phyloP scores from a whole-genome alignment of 1,139 yeast genomes.

The Yarrowia galli region DNA sequence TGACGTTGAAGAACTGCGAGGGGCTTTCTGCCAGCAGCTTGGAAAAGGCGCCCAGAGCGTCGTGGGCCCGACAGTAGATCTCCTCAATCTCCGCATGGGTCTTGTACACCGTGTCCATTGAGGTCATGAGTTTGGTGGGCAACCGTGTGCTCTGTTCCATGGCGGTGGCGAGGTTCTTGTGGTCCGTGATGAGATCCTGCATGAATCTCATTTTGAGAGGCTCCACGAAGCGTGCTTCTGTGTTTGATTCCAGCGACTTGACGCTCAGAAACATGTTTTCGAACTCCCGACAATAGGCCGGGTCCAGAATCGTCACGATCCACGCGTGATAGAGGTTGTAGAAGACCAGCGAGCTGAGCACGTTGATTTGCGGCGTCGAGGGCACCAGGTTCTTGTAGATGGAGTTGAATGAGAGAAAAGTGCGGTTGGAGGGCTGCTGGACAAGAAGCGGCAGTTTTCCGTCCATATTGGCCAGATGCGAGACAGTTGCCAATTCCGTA shows the following conservation, averaged over 20 bases:
- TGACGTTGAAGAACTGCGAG: conserved; percentile 16
- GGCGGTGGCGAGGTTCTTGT: conserved; percentile 39
- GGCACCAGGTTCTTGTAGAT: conserved; percentile 31
- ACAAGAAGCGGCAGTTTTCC: conserved; percentile 30
- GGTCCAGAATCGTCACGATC: conserved; percentile 45
- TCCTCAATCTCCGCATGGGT: conserved; percentile 19
- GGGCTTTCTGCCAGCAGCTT: conserved; percentile 27
- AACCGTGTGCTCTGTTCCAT: conserved; percentile 39
- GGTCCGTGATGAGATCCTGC: conserved; percentile 41
- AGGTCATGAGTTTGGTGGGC: conserved; percentile 41
- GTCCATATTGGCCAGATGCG: conserved; percentile 36
- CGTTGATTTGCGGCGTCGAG: conserved; percentile 4
- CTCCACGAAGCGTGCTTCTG: conserved; percentile 27
- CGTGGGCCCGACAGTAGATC: conserved; percentile 18
- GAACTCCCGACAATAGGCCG: conserved; percentile 39
- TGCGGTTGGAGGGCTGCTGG: conserved; percentile 18
- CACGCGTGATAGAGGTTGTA: conserved; percentile 48
- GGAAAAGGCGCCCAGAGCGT: conserved; percentile 16
- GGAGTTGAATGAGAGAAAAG: conserved; percentile 13
- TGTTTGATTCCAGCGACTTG: conserved; percentile 40
- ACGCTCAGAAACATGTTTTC: conserved; percentile 43
- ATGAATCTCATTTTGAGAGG: conserved; percentile 38
- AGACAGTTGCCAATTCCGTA: conserved; percentile 5
- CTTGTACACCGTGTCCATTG: conserved; percentile 5
- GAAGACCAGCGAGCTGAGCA: conserved; percentile 17